Evolutionary conservation across 2,329 filamentous ascomycete genomes (phyloP), one percentile per base, ranked within the genome.

Genomic region (Magnaporthiopsis incrustans): DNA sequence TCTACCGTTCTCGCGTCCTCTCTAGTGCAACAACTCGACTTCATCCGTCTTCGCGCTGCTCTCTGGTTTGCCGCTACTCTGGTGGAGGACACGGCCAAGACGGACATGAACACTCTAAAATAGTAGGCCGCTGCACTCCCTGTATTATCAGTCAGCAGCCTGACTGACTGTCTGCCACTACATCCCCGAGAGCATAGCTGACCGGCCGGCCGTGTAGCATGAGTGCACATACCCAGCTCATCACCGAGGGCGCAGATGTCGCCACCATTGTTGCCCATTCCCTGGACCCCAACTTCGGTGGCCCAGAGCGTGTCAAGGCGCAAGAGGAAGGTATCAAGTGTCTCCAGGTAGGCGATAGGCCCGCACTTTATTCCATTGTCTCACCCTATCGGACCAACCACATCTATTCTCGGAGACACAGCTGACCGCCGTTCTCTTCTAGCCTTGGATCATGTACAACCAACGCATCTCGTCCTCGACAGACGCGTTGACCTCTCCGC

Each of bases 371-470:
- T 25, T 25, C 30, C 30, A 4, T 30, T 53, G 18, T 25, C 14
- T n/a, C 44, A 32, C 11, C 57, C 18, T 30, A 2, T 58, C 10
- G 2, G 12, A 15, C 12, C 15, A 58, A 7, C 25, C 57, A 7
- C n/a, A 6, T 18, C 4, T 65, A 60, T 44, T 61, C 70, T 56
- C 6, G 32, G 3, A 33, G 27, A 33, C 27, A 15, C 63, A 68
- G 56, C 50, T 15, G 64, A 2, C 63, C 18, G 15, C 18, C 4
- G 44, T 53, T 11, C 22, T 53, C 18, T 22, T n/a, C 8, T 53
- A 90, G 87, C 83, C 88, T 5, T 94, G 90, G 89, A 82, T 92
- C 38, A 81, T 85, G 68, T 92, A 92, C 70, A 87, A 86, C 6
- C 89, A 92, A 69, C 82, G 85, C 44, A 80, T 84, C 33, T 85